Evolutionary conservation across 2,329 filamentous ascomycete species (phyloP).

Genomic region (Huntiella savannae): DNA sequence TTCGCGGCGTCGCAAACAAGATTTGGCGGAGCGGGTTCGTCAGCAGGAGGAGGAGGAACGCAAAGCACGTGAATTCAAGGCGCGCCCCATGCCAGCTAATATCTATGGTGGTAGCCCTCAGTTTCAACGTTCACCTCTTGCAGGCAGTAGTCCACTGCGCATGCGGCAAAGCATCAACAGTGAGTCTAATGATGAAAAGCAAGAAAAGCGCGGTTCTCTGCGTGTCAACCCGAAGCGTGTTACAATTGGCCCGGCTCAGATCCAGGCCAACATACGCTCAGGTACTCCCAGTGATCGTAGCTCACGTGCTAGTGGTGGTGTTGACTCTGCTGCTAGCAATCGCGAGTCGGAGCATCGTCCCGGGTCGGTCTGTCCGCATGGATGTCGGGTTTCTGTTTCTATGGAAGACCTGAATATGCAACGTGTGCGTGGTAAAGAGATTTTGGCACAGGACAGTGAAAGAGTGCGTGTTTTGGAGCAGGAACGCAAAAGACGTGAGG

Average conservation of each 20-base stretch:
- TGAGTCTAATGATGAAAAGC: conserved; percentile 8
- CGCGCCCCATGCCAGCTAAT: conserved; percentile 32
- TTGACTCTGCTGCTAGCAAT: conserved; percentile 12
- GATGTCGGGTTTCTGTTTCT: conserved; percentile 30
- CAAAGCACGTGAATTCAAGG: conserved; percentile 44
- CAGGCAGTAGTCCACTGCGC: conserved; percentile 36
- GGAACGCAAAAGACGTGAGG: conserved; percentile 35
- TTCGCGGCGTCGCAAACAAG: conserved; percentile 34
- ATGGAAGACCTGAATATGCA: conserved; percentile 31
- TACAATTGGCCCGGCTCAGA: conserved; percentile 12
- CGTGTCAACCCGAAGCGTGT: conserved; percentile 12
- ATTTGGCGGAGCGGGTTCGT: conserved; percentile 34
- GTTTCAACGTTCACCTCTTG: conserved; percentile 24
- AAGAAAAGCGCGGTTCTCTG: not conserved
- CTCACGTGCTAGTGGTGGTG: not conserved
- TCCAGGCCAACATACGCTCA: conserved; percentile 5
- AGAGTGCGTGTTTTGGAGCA: conserved; percentile 28
- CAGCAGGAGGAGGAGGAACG: conserved; percentile 41
- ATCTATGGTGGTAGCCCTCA: conserved; percentile 21
- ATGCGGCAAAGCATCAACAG: conserved; percentile 20
- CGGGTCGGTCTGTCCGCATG: conserved; percentile 27
- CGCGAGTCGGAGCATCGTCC: conserved; percentile 15
- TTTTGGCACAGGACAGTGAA: conserved; percentile 33
- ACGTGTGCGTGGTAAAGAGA: conserved; percentile 32
- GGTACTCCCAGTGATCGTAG: not conserved